Evolutionary conservation across 306 rosid species (phyloP).

Genomic region (Castanospermum australe): DNA sequence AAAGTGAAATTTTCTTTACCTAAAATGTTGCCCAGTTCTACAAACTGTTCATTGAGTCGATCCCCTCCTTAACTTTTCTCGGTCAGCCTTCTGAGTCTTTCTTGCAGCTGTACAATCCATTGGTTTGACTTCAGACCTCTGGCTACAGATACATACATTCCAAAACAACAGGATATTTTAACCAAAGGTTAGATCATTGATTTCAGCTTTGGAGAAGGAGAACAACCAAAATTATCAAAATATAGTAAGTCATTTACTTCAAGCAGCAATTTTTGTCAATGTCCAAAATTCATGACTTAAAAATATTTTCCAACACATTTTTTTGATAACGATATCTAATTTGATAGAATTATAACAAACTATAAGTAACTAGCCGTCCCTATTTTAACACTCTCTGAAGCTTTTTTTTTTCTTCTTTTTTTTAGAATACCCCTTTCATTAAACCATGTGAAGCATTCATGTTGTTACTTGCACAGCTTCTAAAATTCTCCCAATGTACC

Average conservation of each 20-base stretch:
- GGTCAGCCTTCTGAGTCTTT: constrained; percentile 83
- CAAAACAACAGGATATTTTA: neutral
- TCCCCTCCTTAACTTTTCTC: constrained; percentile 89
- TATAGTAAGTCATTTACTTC: neutral
- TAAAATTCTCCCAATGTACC: neutral
- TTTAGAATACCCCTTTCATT: neutral
- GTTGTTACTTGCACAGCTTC: neutral
- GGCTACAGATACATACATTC: constrained; percentile 39
- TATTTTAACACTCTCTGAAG: neutral
- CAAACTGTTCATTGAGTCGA: constrained; percentile 77
- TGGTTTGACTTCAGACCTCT: constrained; percentile 48
- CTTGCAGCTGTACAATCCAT: constrained; percentile 69
- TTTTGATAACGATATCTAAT: neutral
- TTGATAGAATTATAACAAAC: neutral
- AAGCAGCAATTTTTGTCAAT: neutral
- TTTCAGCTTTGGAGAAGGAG: constrained; percentile 6
- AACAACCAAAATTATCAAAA: neutral
- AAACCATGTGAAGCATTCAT: neutral
- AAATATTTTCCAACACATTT: neutral
- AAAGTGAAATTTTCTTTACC: constrained; percentile 41
- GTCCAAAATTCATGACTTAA: neutral
- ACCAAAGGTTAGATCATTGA: constrained; percentile 11
- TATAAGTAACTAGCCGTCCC: neutral
- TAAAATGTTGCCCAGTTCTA: constrained; percentile 62
- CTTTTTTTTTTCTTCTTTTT: neutral